Percentiles rank a stretch among this genome's conserved stretches.
Evolutionary conservation across 2,329 filamentous ascomycete genomes (phyloP).

Genomic region (Talaromyces sp.): DNA sequence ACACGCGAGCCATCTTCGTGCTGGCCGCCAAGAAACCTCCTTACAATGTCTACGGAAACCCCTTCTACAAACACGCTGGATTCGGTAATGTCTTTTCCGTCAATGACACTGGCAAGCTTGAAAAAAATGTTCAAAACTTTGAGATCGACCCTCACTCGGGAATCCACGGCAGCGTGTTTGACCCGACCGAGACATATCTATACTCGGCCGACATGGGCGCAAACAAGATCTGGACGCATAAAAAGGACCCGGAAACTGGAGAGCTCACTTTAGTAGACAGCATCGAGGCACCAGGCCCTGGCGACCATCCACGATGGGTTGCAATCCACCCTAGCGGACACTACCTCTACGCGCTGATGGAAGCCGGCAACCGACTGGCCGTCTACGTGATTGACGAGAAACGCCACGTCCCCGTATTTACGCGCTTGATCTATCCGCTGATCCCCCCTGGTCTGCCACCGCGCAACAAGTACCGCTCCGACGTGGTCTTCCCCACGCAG

Average conservation of each 20-base stretch:
- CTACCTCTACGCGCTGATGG: slow-evolving; percentile 82
- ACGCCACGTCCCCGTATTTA: slow-evolving; percentile 72
- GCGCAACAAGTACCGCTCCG: slow-evolving; percentile 66
- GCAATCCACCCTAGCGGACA: slow-evolving; percentile 72
- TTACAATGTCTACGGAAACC: slow-evolving; percentile 80
- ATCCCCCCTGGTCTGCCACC: slow-evolving; percentile 57
- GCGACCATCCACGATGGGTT: slow-evolving; percentile 83
- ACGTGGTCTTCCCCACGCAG: slow-evolving; percentile 69
- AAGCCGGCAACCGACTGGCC: slow-evolving; percentile 77
- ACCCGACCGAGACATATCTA: slow-evolving; percentile 38
- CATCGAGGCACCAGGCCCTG: slow-evolving; percentile 62
- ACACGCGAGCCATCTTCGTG: slow-evolving; percentile 84
- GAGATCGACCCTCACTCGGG: slow-evolving; percentile 39
- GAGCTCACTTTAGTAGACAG: slow-evolving; percentile 64
- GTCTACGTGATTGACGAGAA: slow-evolving; percentile 72
- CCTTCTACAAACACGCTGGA: slow-evolving; percentile 81
- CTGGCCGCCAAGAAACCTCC: slow-evolving; percentile 72
- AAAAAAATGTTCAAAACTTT: slow-evolving; percentile 41
- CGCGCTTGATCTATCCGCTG: slow-evolving; percentile 67
- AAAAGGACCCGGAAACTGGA: slow-evolving; percentile 58
- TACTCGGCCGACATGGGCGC: slow-evolving; percentile 45
- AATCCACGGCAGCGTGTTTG: slow-evolving; percentile 46
- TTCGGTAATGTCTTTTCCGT: slow-evolving; percentile 64
- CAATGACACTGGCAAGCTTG: slow-evolving; percentile 34
- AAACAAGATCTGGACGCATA: slow-evolving; percentile 69